phyloP scores from a whole-genome alignment of 345 rosid species.

The Eutrema japonicum region DNA sequence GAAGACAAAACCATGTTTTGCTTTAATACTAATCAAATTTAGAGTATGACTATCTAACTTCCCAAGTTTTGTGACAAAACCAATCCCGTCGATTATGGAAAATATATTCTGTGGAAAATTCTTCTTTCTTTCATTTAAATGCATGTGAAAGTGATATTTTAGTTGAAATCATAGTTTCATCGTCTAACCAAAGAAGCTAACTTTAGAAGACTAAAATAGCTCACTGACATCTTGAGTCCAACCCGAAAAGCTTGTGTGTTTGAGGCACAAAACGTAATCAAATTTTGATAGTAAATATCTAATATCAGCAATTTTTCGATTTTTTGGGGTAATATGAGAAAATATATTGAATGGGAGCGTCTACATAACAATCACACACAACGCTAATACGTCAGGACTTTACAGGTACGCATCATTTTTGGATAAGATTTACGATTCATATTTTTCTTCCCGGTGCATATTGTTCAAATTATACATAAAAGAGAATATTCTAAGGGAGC shows the following conservation, averaged over 20 bases:
- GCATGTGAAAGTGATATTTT: not conserved
- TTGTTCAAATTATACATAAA: not conserved
- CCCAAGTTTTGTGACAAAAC: conserved; percentile 26
- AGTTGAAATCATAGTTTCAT: not conserved
- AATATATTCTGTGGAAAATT: not conserved
- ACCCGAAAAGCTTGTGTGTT: conserved; percentile 5
- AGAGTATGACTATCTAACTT: conserved; percentile 33
- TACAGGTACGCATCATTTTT: conserved; percentile 28
- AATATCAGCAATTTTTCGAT: not conserved
- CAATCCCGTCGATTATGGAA: conserved; percentile 34
- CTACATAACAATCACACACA: not conserved
- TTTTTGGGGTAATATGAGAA: not conserved
- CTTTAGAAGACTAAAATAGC: not conserved
- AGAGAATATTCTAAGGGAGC: not conserved
- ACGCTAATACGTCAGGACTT: conserved; percentile 9
- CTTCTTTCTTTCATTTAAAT: not conserved
- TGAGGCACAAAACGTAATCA: not conserved
- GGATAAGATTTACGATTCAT: conserved; percentile 21
- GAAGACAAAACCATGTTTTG: conserved; percentile 38
- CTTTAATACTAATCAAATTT: conserved; percentile 10
- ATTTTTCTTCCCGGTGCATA: not conserved
- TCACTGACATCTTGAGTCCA: conserved; percentile 1
- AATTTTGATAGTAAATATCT: not conserved
- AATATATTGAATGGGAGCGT: not conserved
- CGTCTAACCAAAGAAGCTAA: conserved; percentile 14